These are phyloP conservation scores for Aspergillus japonicus DNA, from an alignment of 2,329 filamentous ascomycete species.

Conservation along the genomic window DNA sequence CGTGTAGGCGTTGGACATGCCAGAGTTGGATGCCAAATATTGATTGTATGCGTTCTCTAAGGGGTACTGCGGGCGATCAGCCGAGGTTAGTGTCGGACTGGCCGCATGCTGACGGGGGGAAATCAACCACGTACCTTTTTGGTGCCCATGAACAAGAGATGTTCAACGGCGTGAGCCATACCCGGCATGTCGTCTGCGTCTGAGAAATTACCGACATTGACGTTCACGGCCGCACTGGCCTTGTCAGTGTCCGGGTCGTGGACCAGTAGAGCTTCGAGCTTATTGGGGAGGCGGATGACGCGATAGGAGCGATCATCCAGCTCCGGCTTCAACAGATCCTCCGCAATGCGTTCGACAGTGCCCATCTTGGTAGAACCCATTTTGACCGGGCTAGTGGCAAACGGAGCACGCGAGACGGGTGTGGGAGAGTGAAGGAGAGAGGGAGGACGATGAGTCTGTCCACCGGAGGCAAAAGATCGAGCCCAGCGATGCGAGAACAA, in stretches of 20 bases:
- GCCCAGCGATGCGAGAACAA: constrained; percentile 11
- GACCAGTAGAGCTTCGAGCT: constrained; percentile 86
- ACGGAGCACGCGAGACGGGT: constrained; percentile 20
- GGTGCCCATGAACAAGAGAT: constrained; percentile 97
- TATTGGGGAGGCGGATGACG: constrained; percentile 79
- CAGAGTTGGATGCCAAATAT: constrained; percentile 86
- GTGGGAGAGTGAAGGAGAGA: constrained; percentile 16
- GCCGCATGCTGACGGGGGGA: background rate
- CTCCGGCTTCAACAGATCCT: constrained; percentile 75
- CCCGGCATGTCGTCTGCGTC: constrained; percentile 88
- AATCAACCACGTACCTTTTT: constrained; percentile 64
- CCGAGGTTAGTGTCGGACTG: background rate
- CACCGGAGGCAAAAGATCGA: constrained; percentile 10
- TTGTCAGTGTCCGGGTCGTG: constrained; percentile 96
- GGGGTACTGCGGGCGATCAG: constrained; percentile 62
- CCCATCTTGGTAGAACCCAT: constrained; percentile 26
- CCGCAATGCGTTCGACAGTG: constrained; percentile 55
- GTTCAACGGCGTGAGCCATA: constrained; percentile 94
- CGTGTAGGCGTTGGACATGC: constrained; percentile 93
- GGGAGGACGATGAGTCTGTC: background rate
- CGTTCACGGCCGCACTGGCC: constrained; percentile 90
- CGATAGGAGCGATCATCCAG: constrained; percentile 85
- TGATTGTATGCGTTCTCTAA: constrained; percentile 94
- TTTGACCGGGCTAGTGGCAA: constrained; percentile 21
- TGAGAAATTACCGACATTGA: constrained; percentile 94